Conservation (phyloP, 2,329 filamentous ascomycete genomes). For the Botryotinia convoluta region DNA sequence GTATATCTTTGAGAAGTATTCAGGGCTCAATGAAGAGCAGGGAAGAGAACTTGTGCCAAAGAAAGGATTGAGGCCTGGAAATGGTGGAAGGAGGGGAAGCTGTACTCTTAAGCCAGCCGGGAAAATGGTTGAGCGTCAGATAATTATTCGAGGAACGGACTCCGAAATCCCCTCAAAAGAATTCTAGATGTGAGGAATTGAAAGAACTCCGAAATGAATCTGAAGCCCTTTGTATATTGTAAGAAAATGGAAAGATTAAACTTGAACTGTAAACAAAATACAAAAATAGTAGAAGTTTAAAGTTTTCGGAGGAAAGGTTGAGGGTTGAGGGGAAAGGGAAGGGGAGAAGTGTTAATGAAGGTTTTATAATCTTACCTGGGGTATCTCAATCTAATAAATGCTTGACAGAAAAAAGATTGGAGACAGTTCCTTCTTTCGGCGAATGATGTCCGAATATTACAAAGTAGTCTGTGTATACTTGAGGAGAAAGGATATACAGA, state of each 20-base stretch:
- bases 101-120: slow-evolving; percentile 14
- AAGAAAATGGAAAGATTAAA: not conserved
- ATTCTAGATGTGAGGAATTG: slow-evolving; percentile 3
- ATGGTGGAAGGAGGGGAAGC: slow-evolving; percentile 9
- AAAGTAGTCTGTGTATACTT: not conserved
- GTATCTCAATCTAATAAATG: slow-evolving; percentile 1
- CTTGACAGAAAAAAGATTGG: not conserved
- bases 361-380: slow-evolving; percentile 16
- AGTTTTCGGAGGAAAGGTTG: not conserved
- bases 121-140: slow-evolving; percentile 19
- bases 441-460: not conserved
- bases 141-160: not conserved
- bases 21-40: slow-evolving; percentile 34
- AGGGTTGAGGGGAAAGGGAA: not conserved
- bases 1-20: slow-evolving; percentile 1
- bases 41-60: slow-evolving; percentile 30
- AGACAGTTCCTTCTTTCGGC: not conserved
- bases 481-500: not conserved
- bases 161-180: not conserved
- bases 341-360: not conserved
- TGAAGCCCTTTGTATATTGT: not conserved
- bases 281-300: not conserved
- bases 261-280: not conserved
- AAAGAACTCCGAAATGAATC: not conserved
- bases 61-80: slow-evolving; percentile 4